Evolutionary conservation across 1,284 basidiomycete species (phyloP), one percentile per base, ranked within the genome.

Genomic region (Ustilago loliicola): DNA sequence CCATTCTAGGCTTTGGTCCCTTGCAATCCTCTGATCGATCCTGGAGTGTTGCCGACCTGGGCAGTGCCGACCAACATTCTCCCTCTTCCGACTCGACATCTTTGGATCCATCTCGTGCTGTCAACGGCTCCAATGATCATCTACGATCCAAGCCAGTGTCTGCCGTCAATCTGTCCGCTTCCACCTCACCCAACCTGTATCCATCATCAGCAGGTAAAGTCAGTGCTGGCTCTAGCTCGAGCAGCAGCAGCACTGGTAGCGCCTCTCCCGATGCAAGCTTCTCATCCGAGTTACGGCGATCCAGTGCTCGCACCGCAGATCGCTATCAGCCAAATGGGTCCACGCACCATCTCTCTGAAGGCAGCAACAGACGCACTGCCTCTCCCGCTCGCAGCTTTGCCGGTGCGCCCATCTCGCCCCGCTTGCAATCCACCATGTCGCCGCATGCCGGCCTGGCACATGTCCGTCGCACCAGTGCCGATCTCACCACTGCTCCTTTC

Each of bases 361-460:
- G 57, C 27, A 62, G 58, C 58, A 62, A 23, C 54, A 53, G 66
- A 23, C 69, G 77, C 30, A 72, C 66, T 34, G 62, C 68, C n/a
- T 82, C 80, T 21, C 79, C 80, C 19, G 73, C 72, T 4, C 68
- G 80, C 42, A 52, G 57, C 13, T 82, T 68, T 25, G 32, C 61
- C 9, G 77, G 61, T 52, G 54, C 72, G 10, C 76, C 76, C 32
- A 68, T 80, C 38, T 82, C 80, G 47, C 80, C 80, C 9, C 71
- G 79, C 30, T 62, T 82, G 8, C 79, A 82, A 51, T 72, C 79
- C 23, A 74, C 80, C 27, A 72, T 77, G 47, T 66, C 67, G 36
- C 58, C 66, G 2, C 64, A 69, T 21, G 57, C 70, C 9, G 66
- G 69, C n/a, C 58, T 72, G 11, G 65, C 58, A 10, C 75, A 73